phyloP scores from a whole-genome alignment of 2,329 filamentous ascomycete genomes.

The Diaporthe sp. region DNA sequence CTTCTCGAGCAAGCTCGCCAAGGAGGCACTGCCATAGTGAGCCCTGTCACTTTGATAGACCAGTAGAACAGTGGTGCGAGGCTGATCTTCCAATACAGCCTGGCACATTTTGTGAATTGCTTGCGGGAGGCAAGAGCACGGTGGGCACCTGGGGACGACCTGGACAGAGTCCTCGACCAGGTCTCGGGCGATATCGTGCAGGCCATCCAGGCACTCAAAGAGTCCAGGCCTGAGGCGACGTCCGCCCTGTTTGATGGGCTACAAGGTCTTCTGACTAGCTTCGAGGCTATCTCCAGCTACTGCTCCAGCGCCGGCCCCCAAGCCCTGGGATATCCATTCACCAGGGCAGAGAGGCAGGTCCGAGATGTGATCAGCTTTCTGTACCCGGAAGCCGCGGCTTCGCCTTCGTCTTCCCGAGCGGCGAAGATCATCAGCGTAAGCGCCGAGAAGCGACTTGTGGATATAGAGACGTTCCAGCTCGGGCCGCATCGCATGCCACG shows the following conservation, averaged over 20 bases:
- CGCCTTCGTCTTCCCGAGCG: background rate
- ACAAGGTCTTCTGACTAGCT: constrained; percentile 41
- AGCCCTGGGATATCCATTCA: constrained; percentile 45
- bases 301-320: constrained; percentile 40
- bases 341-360: constrained; percentile 50
- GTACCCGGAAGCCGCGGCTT: constrained; percentile 42
- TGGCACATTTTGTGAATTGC: constrained; percentile 46
- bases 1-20: constrained; percentile 53
- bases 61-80: background rate
- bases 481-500: constrained; percentile 45
- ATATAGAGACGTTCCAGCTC: constrained; percentile 45
- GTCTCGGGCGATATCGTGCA: constrained; percentile 54
- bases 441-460: background rate
- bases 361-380: constrained; percentile 47
- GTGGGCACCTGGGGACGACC: constrained; percentile 45
- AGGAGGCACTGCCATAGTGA: constrained; percentile 50
- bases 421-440: background rate
- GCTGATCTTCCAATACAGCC: constrained; percentile 42
- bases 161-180: constrained; percentile 44
- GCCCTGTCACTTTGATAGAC: constrained; percentile 20
- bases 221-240: constrained; percentile 44
- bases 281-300: constrained; percentile 45
- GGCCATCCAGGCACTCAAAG: constrained; percentile 54
- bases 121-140: constrained; percentile 41
- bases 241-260: constrained; percentile 43